Conservation (phyloP, 2,329 filamentous ascomycete genomes). For the Pestalotiopsis sp. region DNA sequence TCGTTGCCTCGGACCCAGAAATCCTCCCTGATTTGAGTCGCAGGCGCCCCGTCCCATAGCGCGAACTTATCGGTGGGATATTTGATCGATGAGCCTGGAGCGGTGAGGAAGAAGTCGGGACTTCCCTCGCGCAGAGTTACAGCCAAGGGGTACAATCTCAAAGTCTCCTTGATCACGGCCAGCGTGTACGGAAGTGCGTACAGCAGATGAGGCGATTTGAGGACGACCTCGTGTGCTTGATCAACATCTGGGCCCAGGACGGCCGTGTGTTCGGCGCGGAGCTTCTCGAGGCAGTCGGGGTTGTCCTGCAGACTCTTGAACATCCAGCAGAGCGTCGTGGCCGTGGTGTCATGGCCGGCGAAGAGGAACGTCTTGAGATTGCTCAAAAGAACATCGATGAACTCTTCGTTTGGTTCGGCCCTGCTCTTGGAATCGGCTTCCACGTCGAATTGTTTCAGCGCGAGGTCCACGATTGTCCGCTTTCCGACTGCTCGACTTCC, state of each 20-base stretch:
- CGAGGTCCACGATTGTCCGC: conserved; percentile 18
- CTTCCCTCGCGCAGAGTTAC: conserved; percentile 39
- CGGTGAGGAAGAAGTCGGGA: conserved; percentile 34
- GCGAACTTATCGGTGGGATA: conserved; percentile 39
- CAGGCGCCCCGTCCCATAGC: conserved; percentile 19
- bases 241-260: conserved; percentile 46
- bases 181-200: conserved; percentile 52
- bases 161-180: conserved; percentile 54
- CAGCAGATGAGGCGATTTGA: conserved; percentile 43
- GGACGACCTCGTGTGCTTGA: conserved; percentile 36
- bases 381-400: conserved; percentile 15
- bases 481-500: background rate
- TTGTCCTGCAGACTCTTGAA: conserved; percentile 24
- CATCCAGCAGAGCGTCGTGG: conserved; percentile 22
- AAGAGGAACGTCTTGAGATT: conserved; percentile 27
- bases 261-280: conserved; percentile 31
- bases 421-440: background rate
- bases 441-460: conserved; percentile 15
- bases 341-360: conserved; percentile 30
- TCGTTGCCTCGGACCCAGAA: conserved; percentile 39
- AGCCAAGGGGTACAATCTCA: conserved; percentile 51
- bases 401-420: conserved; percentile 5
- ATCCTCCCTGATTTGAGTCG: conserved; percentile 31
- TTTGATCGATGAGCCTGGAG: conserved; percentile 36
- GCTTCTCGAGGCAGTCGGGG: conserved; percentile 20